Percentiles rank a stretch among this genome's conserved stretches.
These are phyloP conservation scores for Globisporangium heterothallicum DNA, from an alignment of 352 stramenopile genomes.

Conservation along the genomic window DNA sequence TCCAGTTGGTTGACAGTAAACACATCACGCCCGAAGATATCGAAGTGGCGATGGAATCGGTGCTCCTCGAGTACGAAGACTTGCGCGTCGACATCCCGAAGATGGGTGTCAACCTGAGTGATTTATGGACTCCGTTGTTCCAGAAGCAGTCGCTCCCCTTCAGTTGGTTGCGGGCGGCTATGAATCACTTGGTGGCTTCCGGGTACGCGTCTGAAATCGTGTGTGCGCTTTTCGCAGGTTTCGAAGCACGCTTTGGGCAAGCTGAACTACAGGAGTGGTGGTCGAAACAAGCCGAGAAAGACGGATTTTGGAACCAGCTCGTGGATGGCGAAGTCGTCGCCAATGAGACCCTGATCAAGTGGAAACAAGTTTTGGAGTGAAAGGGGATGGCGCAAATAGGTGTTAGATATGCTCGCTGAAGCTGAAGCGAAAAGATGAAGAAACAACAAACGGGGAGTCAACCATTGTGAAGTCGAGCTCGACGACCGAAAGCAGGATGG, in stretches of 20 bases:
- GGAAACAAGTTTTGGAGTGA: slow-evolving; percentile 17
- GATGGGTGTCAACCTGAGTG: slow-evolving; percentile 46
- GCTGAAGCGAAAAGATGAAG: no score
- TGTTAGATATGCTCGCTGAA: no score
- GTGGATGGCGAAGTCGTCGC: background rate
- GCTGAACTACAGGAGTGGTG: slow-evolving; percentile 53
- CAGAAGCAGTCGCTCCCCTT: slow-evolving; percentile 38
- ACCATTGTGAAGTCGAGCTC: no score
- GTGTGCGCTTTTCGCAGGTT: slow-evolving; percentile 28
- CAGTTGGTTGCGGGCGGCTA: slow-evolving; percentile 30
- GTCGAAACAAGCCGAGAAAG: slow-evolving; percentile 28
- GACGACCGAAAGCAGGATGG: no score
- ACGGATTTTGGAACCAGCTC: slow-evolving; percentile 22
- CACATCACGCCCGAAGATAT: slow-evolving; percentile 45
- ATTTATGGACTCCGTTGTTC: slow-evolving; percentile 62
- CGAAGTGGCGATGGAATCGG: slow-evolving; percentile 43
- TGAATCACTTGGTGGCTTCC: slow-evolving; percentile 18
- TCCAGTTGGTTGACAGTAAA: slow-evolving; percentile 33
- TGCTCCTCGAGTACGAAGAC: slow-evolving; percentile 69
- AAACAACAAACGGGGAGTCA: no score
- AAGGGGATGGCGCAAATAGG: background rate
- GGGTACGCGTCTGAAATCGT: slow-evolving; percentile 50
- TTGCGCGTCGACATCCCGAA: slow-evolving; percentile 71
- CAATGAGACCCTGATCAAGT: slow-evolving; percentile 12
- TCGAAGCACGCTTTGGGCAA: slow-evolving; percentile 23